phyloP scores from a whole-genome alignment of 306 rosid species.

The Spatholobus suberectus region DNA sequence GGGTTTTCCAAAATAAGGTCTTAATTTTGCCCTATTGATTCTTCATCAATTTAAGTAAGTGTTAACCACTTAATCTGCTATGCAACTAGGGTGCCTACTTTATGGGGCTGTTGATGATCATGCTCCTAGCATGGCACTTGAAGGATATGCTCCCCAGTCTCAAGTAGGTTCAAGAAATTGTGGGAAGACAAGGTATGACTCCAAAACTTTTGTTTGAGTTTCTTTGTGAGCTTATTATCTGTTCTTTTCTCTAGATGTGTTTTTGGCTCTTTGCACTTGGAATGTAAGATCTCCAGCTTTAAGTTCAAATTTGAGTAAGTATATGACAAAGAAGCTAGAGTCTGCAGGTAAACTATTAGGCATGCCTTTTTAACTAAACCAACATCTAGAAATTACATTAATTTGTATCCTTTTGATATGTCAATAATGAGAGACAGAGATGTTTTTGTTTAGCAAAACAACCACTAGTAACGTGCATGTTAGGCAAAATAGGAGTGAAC shows the following conservation, averaged over 20 bases:
- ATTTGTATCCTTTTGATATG: too few species aligned
- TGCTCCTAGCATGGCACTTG: not conserved
- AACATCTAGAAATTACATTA: not conserved
- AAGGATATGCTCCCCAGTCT: not conserved
- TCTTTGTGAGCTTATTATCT: not conserved
- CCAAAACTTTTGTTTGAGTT: not conserved
- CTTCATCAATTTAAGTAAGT: too few species aligned
- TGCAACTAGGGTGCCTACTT: not conserved
- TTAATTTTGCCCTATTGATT: too few species aligned
- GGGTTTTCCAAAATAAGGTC: too few species aligned
- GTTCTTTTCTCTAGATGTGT: not conserved
- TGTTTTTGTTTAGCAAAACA: too few species aligned
- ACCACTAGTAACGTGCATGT: too few species aligned
- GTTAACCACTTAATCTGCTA: not conserved
- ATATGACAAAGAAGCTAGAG: not conserved
- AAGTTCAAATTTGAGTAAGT: not conserved
- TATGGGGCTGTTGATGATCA: not conserved
- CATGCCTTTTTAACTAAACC: not conserved
- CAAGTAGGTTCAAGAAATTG: not conserved
- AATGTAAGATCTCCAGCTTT: not conserved
- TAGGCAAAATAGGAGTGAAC: too few species aligned
- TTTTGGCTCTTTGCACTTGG: not conserved
- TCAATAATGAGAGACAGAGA: too few species aligned
- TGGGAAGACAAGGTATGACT: not conserved
- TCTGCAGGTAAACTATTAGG: not conserved